Base-by-base conservation (phyloP, 331 rosid species). In the Prunus yedoensis region DNA sequence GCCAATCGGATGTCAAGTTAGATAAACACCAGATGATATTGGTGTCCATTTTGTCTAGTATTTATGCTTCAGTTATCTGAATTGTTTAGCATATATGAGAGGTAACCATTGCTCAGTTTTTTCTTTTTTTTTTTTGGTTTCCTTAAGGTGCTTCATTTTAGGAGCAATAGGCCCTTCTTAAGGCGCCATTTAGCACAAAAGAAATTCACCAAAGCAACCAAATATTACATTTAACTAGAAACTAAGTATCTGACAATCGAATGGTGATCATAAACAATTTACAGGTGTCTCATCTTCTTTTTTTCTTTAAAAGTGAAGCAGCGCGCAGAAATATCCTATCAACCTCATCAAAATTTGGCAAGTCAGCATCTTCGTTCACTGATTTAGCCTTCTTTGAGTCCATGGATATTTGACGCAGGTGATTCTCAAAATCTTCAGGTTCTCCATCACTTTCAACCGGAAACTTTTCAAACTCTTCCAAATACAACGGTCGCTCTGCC, bases 251-350 rank as follows among this genome's bases (percentile, higher is more conserved):
- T 76, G 27, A 41, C 57, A 30, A 68, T 52, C 41, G 49, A 51
- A 58, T 67, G 71, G 49, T 70, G 54, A 15, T 35, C 60, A 53
- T 32, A 16, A 60, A 56, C 54, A 77, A 38, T 35, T 58, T 65
- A 30, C 74, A 77, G 41, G 53, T 16, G 49, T 66, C 63, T 79
- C 70, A 92, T 74, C 84, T 76, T 82, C 80, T 86, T 59, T 45
- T 94, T 71, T 87, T 89, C 86, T 87, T 87, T 23, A 92, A 74
- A 74, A 87, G 89, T 59, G 92, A 90, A 71, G 97, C 89, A 50
- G 94, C 95, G 8, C 76, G 97, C 56, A 92, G 77, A 78, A 94
- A 88, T 76, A 94, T 80, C 78, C 58, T 76, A 85, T 92, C 99
- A 50, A 94, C 96, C 82, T 90, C 97, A 20, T 92, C 97, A 77